Evolutionary conservation across 106 monocot species (phyloP), one percentile per base, ranked within the genome.

Genomic region (Platanthera zijinensis): DNA sequence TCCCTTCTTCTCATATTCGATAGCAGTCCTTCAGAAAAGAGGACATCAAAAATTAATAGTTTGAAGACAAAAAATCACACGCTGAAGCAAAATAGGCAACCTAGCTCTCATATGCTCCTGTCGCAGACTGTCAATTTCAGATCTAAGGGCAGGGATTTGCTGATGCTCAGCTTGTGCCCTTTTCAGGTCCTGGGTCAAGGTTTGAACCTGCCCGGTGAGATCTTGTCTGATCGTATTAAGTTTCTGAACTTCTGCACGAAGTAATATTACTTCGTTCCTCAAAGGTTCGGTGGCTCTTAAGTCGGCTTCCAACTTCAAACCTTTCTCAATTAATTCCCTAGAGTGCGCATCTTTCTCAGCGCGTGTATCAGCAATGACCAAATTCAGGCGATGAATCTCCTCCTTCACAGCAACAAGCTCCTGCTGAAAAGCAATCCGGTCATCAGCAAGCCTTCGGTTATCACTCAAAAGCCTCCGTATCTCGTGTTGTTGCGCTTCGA

Each of bases 1-100:
- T 59, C 87, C 91, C 56, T 89, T 95, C 76, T 91, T 91, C 87
- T 95, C 95, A 66, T 87, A 91, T 52, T 89, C 95, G 77, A 87
- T 79, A 57, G 89, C 87, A 72, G 81, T 71, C 76, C 95, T 95
- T 70, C 56, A 50, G 59, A 62, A 56, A 47, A 72, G 28, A 64
- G 64, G 61, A 39, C 39, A 22, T 57, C 18, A 7, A 30, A 15
- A 3, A 39, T 30, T 71, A 47, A 78, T 6, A 5, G 14, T 39
- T 21, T n/a, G 63, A 14, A 7, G n/a, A 5, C 6, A 10, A 48
- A 50, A 50, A 39, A 72, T 10, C 21, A 21, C 21, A 17, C 4
- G 17, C 17, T 8, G 4, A 47, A 71, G n/a, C 67, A 72, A 48
- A 48, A 72, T 72, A 10, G 19, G 39, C 19, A 70, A 95, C 94